These are phyloP conservation scores for Eremomyces bilateralis DNA, from an alignment of 495 filamentous ascomycete species.

Conservation along the genomic window DNA sequence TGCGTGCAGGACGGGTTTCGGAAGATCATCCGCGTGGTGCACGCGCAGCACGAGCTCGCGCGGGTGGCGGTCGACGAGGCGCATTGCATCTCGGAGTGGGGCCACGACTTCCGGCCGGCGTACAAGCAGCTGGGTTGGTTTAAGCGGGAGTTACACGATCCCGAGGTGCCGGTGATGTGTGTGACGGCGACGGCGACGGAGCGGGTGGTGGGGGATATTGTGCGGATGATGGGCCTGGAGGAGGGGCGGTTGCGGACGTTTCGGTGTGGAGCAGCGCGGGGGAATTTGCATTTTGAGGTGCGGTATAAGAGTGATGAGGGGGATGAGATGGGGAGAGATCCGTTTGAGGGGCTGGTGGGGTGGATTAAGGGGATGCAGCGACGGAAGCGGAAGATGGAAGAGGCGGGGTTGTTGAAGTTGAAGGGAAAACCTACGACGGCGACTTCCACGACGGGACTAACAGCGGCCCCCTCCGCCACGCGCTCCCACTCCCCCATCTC, in stretches of 20 bases:
- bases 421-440: constrained; percentile 20
- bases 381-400: constrained; percentile 30
- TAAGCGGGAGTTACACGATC: constrained; percentile 51
- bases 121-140: constrained; percentile 84
- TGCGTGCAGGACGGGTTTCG: constrained; percentile 65
- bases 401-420: constrained; percentile 25
- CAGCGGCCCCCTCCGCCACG: too few relatives aligned
- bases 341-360: constrained; percentile 40
- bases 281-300: constrained; percentile 83
- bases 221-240: constrained; percentile 48
- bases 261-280: constrained; percentile 54
- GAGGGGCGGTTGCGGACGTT: constrained; percentile 41
- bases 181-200: constrained; percentile 77
- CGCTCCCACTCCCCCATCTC: constrained; percentile 42
- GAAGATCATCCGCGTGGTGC: constrained; percentile 44
- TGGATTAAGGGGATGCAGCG: constrained; percentile 55
- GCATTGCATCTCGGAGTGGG: constrained; percentile 96
- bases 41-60: constrained; percentile 60
- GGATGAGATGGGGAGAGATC: constrained; percentile 47
- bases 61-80: constrained; percentile 86
- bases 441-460: too few relatives aligned
- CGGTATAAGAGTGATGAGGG: constrained; percentile 58
- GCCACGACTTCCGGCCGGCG: constrained; percentile 86
- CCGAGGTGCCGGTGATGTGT: constrained; percentile 70
- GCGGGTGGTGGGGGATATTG: constrained; percentile 58